Conservation (phyloP, 1,139 yeast species). For the Sugiyamaella grinbergsii region DNA sequence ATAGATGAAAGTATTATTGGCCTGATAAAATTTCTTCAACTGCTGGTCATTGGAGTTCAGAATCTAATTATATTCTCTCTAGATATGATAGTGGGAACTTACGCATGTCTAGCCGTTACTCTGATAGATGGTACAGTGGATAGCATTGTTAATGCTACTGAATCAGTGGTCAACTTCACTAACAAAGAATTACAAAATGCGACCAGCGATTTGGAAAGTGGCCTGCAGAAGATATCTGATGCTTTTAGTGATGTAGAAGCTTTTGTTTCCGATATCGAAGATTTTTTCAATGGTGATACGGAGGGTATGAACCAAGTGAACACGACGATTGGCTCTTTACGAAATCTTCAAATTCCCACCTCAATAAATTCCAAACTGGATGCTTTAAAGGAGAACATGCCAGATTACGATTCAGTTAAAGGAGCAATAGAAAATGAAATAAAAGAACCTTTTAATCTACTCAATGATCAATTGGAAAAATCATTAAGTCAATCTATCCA, state of each 20-base stretch:
- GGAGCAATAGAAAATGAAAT: conserved; percentile 52
- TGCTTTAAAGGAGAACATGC: conserved; percentile 50
- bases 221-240: conserved; percentile 55
- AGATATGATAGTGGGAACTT: conserved; percentile 79
- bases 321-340: conserved; percentile 58
- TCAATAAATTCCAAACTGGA: conserved; percentile 58
- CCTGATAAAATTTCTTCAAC: conserved; percentile 45
- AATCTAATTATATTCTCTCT: conserved; percentile 63
- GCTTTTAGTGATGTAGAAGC: conserved; percentile 48
- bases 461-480: conserved; percentile 48
- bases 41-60: conserved; percentile 59
- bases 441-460: conserved; percentile 54
- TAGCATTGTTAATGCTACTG: conserved; percentile 73
- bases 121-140: conserved; percentile 72
- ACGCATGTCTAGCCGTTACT: conserved; percentile 76
- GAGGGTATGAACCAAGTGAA: conserved; percentile 49
- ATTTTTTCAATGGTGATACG: conserved; percentile 56
- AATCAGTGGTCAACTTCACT: conserved; percentile 57
- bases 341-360: conserved; percentile 63
- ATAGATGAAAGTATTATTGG: conserved; percentile 53
- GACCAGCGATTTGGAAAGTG: conserved; percentile 63
- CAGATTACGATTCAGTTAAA: conserved; percentile 59
- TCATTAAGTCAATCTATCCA: conserved; percentile 22
- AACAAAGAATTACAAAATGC: conserved; percentile 59
- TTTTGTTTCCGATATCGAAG: conserved; percentile 48